phyloP scores from a whole-genome alignment of 202 grass and related monocot species.

The Digitaria exilis region DNA sequence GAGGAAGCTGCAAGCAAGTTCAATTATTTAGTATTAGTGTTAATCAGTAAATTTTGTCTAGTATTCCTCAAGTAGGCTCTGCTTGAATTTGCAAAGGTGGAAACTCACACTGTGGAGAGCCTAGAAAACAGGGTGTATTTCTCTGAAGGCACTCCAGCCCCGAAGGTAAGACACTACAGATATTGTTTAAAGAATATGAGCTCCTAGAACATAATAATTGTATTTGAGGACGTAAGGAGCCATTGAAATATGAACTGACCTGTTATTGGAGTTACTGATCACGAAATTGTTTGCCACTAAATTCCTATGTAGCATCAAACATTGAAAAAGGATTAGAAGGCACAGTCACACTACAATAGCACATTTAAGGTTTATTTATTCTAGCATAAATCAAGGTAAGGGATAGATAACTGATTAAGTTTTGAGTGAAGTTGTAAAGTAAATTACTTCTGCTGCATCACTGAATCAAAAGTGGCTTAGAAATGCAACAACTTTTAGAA shows the following conservation, averaged over 20 bases:
- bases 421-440: neutral
- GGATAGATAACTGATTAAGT: neutral
- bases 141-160: slow-evolving; percentile 75
- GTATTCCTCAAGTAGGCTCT: slow-evolving; percentile 13
- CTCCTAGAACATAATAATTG: neutral
- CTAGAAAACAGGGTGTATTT: slow-evolving; percentile 70
- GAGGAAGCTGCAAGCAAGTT: slow-evolving; percentile 52
- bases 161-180: slow-evolving; percentile 59
- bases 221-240: neutral
- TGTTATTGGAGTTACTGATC: slow-evolving; percentile 56
- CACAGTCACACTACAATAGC: neutral
- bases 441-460: neutral
- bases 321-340: slow-evolving; percentile 15
- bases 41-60: slow-evolving; percentile 12
- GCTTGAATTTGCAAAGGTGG: slow-evolving; percentile 1
- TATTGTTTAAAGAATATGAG: slow-evolving; percentile 29
- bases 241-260: slow-evolving; percentile 40
- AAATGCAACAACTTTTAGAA: neutral
- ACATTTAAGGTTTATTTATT: slow-evolving; percentile 3
- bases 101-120: slow-evolving; percentile 62
- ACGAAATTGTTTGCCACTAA: slow-evolving; percentile 87
- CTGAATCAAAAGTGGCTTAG: neutral
- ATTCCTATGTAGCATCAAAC: slow-evolving; percentile 56
- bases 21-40: slow-evolving; percentile 10
- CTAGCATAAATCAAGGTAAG: neutral